Evolutionary conservation across 306 rosid species (phyloP), one percentile per base, ranked within the genome.

Genomic region (Carpinus viminea): DNA sequence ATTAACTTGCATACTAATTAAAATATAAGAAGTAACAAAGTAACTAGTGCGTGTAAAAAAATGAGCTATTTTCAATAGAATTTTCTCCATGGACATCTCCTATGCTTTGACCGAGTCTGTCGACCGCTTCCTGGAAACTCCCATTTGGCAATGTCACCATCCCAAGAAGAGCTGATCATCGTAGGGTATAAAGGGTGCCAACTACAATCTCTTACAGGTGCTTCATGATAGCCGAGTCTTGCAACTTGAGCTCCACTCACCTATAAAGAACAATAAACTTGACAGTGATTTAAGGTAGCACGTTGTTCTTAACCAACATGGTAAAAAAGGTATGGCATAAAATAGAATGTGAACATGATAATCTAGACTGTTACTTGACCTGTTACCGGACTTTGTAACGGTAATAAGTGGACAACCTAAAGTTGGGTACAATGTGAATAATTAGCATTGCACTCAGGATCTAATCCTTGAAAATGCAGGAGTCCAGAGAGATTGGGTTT

Each of bases 201-300:
- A 54, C 87, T 88, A 75, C 89, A 88, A 64, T 88, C 91, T 79
- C 91, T 64, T 9, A 88, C 81, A 11, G 89, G 89, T 70, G 79
- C 86, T 15, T 73, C 81, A 13, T 88, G 91, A 83, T 88, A 85
- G 41, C 85, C 73, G 45, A 88, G 89, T 83, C 73, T 88, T 20
- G 87, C 91, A 72, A 88, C 89, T 83, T 76, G 86, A 62, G 71
- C 89, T 76, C 91, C 91, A 73, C 80, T 85, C 41, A 88, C 91
- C 89, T 85, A 52, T 28, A 80, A 74, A 68, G 45, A 17, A 31
- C 20, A 64, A 64, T 18, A 21, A 64, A 64, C 20, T 64, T 31
- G 6, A 3, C 70, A 34, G 18, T 34, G 34, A 64, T 34, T 64
- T 64, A 15, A 17, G 46, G 70, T 34, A 64, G 21, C 70, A 15